A percentile compares a stretch with the other conserved stretches of the same genome.
phyloP scores from a whole-genome alignment of 257 asterid genomes.

The Lavandula angustifolia region DNA sequence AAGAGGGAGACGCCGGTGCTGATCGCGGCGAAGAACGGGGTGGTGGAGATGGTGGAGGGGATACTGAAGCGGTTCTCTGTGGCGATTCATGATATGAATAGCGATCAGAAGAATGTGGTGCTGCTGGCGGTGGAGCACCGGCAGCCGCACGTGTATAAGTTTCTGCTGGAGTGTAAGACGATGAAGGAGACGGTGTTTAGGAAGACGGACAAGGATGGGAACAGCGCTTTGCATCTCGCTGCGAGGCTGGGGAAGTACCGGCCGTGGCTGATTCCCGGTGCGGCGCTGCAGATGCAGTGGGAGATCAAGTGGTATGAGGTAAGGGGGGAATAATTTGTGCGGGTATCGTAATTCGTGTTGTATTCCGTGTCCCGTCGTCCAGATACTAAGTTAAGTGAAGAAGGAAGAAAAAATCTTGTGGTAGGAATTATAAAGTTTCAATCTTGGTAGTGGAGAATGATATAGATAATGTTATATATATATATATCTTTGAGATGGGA shows the following conservation, averaged over 20 bases:
- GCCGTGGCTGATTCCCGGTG: constrained; percentile 39
- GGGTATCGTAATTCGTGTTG: no score
- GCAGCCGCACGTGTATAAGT: constrained; percentile 33
- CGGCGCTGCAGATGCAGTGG: constrained; percentile 40
- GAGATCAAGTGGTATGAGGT: constrained; percentile 44
- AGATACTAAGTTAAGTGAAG: no score
- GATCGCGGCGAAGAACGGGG: constrained; percentile 39
- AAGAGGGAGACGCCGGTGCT: constrained; percentile 37
- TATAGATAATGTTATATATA: no score
- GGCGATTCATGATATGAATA: constrained; percentile 40
- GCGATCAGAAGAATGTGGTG: constrained; percentile 33
- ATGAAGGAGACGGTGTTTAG: constrained; percentile 36
- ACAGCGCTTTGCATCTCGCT: constrained; percentile 50
- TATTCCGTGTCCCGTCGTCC: no score
- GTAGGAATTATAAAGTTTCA: no score
- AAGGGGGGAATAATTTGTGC: no score
- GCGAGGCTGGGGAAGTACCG: constrained; percentile 34
- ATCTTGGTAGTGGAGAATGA: no score
- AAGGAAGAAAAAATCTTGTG: no score
- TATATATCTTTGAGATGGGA: no score
- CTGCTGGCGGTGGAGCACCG: constrained; percentile 40
- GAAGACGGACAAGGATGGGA: constrained; percentile 37
- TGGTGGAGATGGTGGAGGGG: constrained; percentile 34
- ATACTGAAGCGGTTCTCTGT: constrained; percentile 25
- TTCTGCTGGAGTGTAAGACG: background rate